Evolutionary conservation across 2,329 filamentous ascomycete species (phyloP), one percentile per base, ranked within the genome.

Genomic region (Alternaria sp.): DNA sequence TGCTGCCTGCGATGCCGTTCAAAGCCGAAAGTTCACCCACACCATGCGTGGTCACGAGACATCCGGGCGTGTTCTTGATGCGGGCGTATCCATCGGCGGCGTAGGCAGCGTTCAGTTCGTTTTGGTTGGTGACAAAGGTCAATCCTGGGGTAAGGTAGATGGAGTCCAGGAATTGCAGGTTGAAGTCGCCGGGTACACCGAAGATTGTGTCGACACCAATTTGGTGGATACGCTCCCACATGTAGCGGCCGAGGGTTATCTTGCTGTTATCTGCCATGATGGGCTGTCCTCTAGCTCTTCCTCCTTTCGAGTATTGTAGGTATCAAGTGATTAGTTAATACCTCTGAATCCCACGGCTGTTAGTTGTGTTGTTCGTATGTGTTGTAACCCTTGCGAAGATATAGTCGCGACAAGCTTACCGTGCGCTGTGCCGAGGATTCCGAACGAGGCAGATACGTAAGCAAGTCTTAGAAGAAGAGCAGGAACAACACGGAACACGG

Each of bases 81-180:
- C 87, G 79, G 4, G 85, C 83, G 66, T 89, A 89, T 2, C 86
- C 87, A 65, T 89, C 87, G 3, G 85, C 85, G 0, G 86, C 85
- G 63, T 88, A 88, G 3, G 81, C 85, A 4, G 85, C 84, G 65
- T 88, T 88, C 51, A 89, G 82, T 73, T 89, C 87, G 67, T 88
- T 89, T 57, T 83, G 81, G 64, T 85, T 88, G 62, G 86, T 86
- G 11, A 86, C 82, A 78, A 80, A 83, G 47, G 77, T 69, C 10
- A 84, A 69, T 3, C 79, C 80, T 21, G 76, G 57, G 10, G 81
- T 78, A 7, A 79, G 68, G 64, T 79, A 82, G 49, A 84, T 77
- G 58, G 80, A 74, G 54, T 84, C 82, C 3, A 84, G 80, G 21
- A 83, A 77, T 19, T 82, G 79, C 10, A 83, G 74, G 61, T 83